phyloP scores from a whole-genome alignment of 108 stramenopile species.

The Schizochytrium sp. region DNA sequence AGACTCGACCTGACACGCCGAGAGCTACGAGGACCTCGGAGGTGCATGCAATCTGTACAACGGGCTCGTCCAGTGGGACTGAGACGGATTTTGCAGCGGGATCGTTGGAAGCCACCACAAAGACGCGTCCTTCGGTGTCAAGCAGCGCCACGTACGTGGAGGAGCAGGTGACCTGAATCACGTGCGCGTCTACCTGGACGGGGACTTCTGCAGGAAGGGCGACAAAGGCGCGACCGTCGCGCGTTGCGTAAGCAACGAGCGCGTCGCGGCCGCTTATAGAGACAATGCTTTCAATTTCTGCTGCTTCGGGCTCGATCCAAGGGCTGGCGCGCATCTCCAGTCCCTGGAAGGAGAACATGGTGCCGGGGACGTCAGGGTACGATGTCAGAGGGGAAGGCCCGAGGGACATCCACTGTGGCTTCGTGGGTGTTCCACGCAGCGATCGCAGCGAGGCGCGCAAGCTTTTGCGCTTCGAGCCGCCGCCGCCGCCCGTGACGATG shows the following conservation, averaged over 20 bases:
- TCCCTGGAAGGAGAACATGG: background rate
- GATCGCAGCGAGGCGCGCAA: background rate
- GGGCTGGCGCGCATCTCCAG: background rate
- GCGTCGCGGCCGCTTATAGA: background rate
- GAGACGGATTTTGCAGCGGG: background rate
- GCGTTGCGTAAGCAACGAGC: background rate
- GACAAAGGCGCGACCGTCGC: background rate
- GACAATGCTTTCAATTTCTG: background rate
- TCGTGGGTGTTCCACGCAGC: background rate
- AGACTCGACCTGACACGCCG: background rate
- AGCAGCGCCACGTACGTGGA: slow-evolving; percentile 39
- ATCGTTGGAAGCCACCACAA: background rate
- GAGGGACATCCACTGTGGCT: background rate
- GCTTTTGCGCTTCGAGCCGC: background rate
- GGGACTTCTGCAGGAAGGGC: background rate
- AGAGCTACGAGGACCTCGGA: background rate
- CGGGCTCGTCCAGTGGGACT: background rate
- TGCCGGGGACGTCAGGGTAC: background rate
- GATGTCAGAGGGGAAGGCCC: background rate
- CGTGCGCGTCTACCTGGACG: background rate
- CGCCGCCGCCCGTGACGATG: background rate
- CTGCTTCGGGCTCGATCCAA: background rate
- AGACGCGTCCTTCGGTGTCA: slow-evolving; percentile 31
- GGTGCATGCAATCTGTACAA: background rate
- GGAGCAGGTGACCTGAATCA: slow-evolving; percentile 33